Percentiles rank a stretch among this genome's conserved stretches.
These are phyloP conservation scores for Arachis hypogaea DNA, from an alignment of 306 rosid genomes.

Conservation along the genomic window DNA sequence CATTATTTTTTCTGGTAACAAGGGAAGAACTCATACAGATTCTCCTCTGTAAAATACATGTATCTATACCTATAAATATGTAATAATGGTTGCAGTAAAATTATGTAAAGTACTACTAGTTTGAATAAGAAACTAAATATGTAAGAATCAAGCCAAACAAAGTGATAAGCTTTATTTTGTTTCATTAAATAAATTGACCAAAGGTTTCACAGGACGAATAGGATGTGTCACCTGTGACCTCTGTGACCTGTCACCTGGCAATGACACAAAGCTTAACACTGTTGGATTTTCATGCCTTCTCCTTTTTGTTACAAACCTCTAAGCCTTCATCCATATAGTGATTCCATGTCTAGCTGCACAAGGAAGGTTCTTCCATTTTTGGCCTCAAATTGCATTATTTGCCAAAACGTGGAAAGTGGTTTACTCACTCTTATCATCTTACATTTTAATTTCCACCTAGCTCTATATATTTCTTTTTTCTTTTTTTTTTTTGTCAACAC, in stretches of 20 bases:
- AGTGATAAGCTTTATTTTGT: conserved; percentile 1
- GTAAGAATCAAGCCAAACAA: conserved; percentile 15
- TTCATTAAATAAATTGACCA: neutral
- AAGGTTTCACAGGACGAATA: neutral
- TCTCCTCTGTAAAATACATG: conserved; percentile 5
- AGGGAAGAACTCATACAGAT: neutral
- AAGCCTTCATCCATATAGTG: neutral
- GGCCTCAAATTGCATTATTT: conserved; percentile 24
- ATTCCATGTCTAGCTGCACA: conserved; percentile 36
- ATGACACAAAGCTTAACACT: conserved; percentile 9
- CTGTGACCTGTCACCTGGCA: conserved; percentile 29
- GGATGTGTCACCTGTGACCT: conserved; percentile 10
- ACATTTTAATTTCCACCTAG: neutral
- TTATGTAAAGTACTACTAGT: conserved; percentile 5
- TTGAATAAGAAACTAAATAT: conserved; percentile 8
- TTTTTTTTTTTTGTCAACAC: neutral
- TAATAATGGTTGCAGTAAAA: neutral
- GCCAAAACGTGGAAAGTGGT: conserved; percentile 28
- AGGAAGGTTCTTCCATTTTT: conserved; percentile 36
- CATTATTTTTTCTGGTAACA: conserved; percentile 12
- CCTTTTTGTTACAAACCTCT: conserved; percentile 6
- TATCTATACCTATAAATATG: too few species aligned
- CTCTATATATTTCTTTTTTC: neutral
- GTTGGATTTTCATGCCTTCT: conserved; percentile 15
- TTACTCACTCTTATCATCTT: conserved; percentile 15